Conservation (phyloP, 352 stramenopile genomes). For the Phytopythium helicoides region DNA sequence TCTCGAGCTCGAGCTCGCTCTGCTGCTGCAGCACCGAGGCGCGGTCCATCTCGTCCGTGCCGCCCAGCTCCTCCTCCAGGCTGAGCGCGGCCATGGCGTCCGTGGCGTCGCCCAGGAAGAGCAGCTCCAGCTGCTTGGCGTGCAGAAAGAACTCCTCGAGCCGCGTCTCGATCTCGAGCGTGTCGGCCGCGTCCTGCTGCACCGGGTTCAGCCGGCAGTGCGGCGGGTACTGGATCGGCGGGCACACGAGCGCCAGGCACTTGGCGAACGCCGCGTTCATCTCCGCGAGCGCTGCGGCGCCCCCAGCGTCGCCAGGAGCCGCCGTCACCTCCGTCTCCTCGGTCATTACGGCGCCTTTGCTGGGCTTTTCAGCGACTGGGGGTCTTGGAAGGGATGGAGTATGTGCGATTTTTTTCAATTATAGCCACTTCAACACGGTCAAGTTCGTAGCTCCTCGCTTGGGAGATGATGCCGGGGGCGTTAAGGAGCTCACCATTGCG, state of each 20-base stretch:
- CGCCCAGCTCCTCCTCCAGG: neutral
- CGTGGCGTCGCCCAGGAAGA: constrained; percentile 36
- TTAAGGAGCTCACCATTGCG: too few species aligned
- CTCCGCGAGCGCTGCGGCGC: constrained; percentile 42
- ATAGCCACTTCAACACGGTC: too few species aligned
- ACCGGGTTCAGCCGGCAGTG: constrained; percentile 84
- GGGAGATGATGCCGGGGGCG: too few species aligned
- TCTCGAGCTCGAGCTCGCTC: constrained; percentile 71
- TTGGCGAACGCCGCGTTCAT: constrained; percentile 81
- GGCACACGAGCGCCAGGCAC: constrained; percentile 69
- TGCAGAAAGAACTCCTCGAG: constrained; percentile 79
- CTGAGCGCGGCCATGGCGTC: constrained; percentile 3
- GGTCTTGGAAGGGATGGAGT: too few species aligned
- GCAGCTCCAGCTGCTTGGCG: constrained; percentile 79
- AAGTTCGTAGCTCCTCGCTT: too few species aligned
- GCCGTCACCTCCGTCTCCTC: constrained; percentile 1
- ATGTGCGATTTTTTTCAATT: too few species aligned
- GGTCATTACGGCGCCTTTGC: too few species aligned
- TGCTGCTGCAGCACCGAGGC: constrained; percentile 17
- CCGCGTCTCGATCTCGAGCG: constrained; percentile 60
- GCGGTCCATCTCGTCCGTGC: neutral
- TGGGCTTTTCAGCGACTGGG: too few species aligned
- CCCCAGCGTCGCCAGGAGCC: neutral
- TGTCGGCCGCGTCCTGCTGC: constrained; percentile 75
- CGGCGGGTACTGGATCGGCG: constrained; percentile 79